Evolutionary conservation across 2,329 filamentous ascomycete species (phyloP).

Genomic region (Nemania sp.): DNA sequence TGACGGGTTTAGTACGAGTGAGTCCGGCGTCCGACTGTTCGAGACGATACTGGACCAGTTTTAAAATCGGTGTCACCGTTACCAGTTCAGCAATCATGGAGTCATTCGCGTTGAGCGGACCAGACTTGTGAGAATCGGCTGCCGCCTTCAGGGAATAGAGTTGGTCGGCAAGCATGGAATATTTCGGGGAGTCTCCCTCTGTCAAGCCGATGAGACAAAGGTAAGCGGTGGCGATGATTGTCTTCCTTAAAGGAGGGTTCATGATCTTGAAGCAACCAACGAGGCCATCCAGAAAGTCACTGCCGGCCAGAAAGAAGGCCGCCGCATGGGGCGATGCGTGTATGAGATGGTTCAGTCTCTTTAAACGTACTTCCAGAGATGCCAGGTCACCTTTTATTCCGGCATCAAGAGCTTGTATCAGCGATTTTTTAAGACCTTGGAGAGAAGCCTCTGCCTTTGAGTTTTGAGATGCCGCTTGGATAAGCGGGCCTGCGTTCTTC

Average conservation of each 20-base stretch:
- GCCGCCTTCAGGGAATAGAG: constrained; percentile 78
- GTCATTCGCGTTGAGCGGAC: constrained; percentile 61
- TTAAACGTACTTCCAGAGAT: constrained; percentile 58
- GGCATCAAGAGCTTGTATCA: constrained; percentile 67
- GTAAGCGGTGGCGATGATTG: constrained; percentile 74
- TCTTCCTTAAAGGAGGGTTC: constrained; percentile 65
- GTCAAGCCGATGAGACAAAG: constrained; percentile 74
- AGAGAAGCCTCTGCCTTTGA: constrained; percentile 60
- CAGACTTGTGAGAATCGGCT: constrained; percentile 65
- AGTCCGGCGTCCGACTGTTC: constrained; percentile 55
- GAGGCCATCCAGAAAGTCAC: constrained; percentile 83
- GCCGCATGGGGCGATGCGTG: constrained; percentile 62
- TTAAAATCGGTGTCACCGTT: constrained; percentile 76
- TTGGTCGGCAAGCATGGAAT: constrained; percentile 79
- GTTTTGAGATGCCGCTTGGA: constrained; percentile 55
- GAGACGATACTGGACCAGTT: constrained; percentile 61
- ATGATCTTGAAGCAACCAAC: constrained; percentile 67
- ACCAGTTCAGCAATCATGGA: constrained; percentile 83
- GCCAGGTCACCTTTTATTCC: constrained; percentile 60
- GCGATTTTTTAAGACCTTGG: constrained; percentile 61
- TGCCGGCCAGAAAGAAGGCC: constrained; percentile 75
- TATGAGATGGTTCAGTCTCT: constrained; percentile 66
- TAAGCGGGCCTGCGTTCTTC: constrained; percentile 59
- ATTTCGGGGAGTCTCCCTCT: constrained; percentile 67
- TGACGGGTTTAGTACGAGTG: constrained; percentile 61